Conservation (phyloP, 192 early-diverging fungal genomes). For the Phlyctochytrium arcticum region DNA sequence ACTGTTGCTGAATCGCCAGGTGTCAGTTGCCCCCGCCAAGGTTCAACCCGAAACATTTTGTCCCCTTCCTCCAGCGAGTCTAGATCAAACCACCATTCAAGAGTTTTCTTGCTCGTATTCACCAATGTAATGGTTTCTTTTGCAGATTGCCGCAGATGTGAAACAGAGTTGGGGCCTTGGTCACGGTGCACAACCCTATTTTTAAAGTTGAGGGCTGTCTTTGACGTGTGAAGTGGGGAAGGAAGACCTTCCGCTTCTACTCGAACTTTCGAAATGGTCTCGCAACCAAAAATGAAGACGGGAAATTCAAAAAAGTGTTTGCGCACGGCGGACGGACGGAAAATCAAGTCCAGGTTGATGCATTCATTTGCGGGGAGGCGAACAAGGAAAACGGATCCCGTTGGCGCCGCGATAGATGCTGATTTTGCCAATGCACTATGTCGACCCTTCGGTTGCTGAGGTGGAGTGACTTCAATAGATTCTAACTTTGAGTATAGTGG, state of each 20-base stretch:
- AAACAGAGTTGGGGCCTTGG: slow-evolving; percentile 14
- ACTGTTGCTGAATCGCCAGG: slow-evolving; percentile 27
- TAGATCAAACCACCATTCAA: slow-evolving; percentile 45
- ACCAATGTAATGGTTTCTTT: slow-evolving; percentile 40
- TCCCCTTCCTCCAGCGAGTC: slow-evolving; percentile 32
- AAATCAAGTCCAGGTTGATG: slow-evolving; percentile 16
- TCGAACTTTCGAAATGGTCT: background rate
- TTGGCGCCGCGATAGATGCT: too few relatives aligned
- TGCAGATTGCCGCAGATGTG: slow-evolving; percentile 23
- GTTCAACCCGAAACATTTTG: slow-evolving; percentile 43
- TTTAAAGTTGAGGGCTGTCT: slow-evolving; percentile 37
- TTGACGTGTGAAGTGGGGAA: slow-evolving; percentile 37
- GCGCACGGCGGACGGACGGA: slow-evolving; percentile 17
- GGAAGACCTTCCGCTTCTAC: slow-evolving; percentile 30
- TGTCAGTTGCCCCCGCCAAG: slow-evolving; percentile 29
- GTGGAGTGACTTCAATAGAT: background rate
- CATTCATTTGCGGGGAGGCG: slow-evolving; percentile 29
- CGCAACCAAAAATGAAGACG: slow-evolving; percentile 25
- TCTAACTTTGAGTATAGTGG: background rate
- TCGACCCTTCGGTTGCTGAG: background rate
- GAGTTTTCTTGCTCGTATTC: slow-evolving; percentile 22
- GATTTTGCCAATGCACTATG: too few relatives aligned
- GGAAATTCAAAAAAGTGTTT: slow-evolving; percentile 20
- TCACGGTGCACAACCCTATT: slow-evolving; percentile 44
- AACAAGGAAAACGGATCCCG: slow-evolving; percentile 34